These are phyloP conservation scores for Xerocomus brunneocitrinus DNA, from an alignment of 768 basidiomycete species.

Conservation along the genomic window DNA sequence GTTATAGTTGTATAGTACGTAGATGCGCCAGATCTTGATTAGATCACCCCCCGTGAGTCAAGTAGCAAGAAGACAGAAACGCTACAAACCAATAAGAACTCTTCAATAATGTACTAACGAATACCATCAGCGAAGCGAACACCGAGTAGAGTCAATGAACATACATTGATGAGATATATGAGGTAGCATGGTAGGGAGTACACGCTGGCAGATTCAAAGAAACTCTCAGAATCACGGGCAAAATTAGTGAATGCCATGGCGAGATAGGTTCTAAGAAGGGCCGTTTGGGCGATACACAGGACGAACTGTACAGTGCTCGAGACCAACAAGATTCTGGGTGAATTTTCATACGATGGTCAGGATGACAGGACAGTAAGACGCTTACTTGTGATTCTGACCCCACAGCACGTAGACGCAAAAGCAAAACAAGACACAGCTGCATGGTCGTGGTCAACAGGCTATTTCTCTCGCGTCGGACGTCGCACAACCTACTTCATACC, in stretches of 20 bases:
- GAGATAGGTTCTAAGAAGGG: constrained; percentile 1
- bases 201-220: neutral
- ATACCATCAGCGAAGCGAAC: neutral
- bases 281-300: constrained; percentile 5
- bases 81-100: constrained; percentile 14
- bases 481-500: constrained; percentile 14
- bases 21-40: constrained; percentile 24
- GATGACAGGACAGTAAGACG: neutral
- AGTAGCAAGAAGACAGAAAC: neutral
- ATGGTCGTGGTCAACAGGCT: neutral
- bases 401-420: constrained; percentile 18
- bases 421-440: constrained; percentile 14
- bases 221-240: neutral
- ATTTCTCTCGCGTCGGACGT: neutral
- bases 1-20: constrained; percentile 9
- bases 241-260: neutral
- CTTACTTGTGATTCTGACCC: constrained; percentile 1
- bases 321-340: constrained; percentile 2
- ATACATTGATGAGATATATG: constrained; percentile 17
- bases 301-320: constrained; percentile 7
- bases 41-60: neutral
- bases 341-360: neutral
- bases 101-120: constrained; percentile 14
- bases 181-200: constrained; percentile 11
- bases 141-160: neutral